A percentile compares a stretch with the other conserved stretches of the same genome.
Conservation (phyloP, 202 grass and related monocot genomes). For the Setaria viridis region DNA sequence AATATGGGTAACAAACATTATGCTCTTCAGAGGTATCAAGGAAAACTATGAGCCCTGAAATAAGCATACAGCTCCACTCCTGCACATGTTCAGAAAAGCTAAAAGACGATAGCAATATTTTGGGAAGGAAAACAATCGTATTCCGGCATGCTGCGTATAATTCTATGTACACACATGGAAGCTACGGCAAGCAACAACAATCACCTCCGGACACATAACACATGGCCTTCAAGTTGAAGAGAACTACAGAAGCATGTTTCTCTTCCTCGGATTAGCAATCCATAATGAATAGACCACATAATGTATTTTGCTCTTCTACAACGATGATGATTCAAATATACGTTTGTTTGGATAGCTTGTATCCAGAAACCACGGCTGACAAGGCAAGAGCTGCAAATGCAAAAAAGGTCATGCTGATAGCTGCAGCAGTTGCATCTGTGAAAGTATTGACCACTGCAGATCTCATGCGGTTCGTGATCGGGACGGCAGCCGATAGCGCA, state of each 20-base stretch:
- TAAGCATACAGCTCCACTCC: constrained; percentile 8
- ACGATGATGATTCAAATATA: constrained; percentile 62
- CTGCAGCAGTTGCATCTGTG: constrained; percentile 67
- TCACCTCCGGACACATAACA: constrained; percentile 19
- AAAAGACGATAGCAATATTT: background rate
- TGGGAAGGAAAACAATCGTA: constrained; percentile 21
- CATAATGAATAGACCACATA: constrained; percentile 25
- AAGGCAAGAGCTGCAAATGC: constrained; percentile 72
- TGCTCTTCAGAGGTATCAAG: no score
- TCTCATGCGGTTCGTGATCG: constrained; percentile 87
- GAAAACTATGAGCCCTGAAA: background rate
- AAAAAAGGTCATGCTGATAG: constrained; percentile 89
- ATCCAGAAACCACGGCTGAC: constrained; percentile 70
- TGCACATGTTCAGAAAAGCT: constrained; percentile 29
- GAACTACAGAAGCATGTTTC: constrained; percentile 8
- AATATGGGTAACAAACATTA: no score
- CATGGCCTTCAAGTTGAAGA: constrained; percentile 35
- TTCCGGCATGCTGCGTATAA: constrained; percentile 33
- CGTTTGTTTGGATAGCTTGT: constrained; percentile 76
- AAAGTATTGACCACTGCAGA: constrained; percentile 67
- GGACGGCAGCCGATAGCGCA: constrained; percentile 75
- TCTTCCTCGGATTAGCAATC: constrained; percentile 26
- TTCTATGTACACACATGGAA: constrained; percentile 49
- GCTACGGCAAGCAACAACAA: constrained; percentile 40
- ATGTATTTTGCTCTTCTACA: constrained; percentile 36